A percentile compares a stretch with the other conserved stretches of the same genome.
These are phyloP conservation scores for Citrus australasica DNA, from an alignment of 345 rosid species.

Conservation along the genomic window DNA sequence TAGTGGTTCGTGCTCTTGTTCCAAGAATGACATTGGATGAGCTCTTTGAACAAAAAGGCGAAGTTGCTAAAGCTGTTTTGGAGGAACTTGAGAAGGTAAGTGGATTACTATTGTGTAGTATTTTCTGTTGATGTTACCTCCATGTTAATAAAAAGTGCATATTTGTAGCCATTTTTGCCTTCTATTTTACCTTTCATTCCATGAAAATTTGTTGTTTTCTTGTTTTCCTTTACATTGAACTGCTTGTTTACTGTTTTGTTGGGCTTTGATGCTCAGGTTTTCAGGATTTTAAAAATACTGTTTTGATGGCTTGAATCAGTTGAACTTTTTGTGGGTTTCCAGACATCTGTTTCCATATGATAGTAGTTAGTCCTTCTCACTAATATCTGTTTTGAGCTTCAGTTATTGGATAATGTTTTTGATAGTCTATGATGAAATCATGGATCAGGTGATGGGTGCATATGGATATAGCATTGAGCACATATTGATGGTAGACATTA, in stretches of 20 bases:
- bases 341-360: neutral
- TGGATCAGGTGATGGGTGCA: constrained; percentile 80
- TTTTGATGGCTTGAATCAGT: neutral
- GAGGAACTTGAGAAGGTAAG: constrained; percentile 94
- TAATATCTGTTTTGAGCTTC: neutral
- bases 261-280: neutral
- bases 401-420: neutral
- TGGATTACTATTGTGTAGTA: neutral
- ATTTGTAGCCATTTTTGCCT: neutral
- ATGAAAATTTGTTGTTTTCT: neutral
- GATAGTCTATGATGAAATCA: constrained; percentile 3
- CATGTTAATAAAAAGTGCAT: neutral
- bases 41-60: constrained; percentile 96
- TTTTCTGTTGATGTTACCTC: neutral
- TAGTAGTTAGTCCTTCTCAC: neutral
- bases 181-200: neutral
- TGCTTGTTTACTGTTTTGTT: neutral
- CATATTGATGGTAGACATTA: constrained; percentile 92
- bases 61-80: constrained; percentile 89
- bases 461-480: constrained; percentile 98
- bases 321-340: neutral
- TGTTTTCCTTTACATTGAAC: neutral
- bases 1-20: constrained; percentile 94
- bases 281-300: neutral
- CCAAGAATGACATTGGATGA: constrained; percentile 86